Evolutionary conservation across 2,329 filamentous ascomycete species (phyloP), one percentile per base, ranked within the genome.

Genomic region (Fusarium lateritium): DNA sequence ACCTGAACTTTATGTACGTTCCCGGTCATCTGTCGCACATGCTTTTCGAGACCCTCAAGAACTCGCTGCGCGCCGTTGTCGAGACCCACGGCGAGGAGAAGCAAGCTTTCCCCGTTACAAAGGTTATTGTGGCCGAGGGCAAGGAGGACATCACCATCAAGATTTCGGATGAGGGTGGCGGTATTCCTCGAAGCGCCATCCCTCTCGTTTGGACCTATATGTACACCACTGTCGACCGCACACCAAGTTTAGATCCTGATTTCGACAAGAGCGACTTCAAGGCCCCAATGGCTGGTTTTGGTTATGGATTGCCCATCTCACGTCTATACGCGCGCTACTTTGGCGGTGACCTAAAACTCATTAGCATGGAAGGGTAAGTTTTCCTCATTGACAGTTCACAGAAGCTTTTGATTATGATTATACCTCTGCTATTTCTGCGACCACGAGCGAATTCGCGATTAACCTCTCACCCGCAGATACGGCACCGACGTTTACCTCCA

Each of bases 191-290:
- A 75, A 97, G 92, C 74, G 89, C 94, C 53, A 98, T 99, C 69
- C 96, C 96, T 7, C 86, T 99, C 15, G 96, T 98, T n/a, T 99
- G 96, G 96, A 99, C 96, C 14, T 99, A 99, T 80, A 99, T 98
- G 96, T 99, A 99, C 80, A 99, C 96, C 36, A 99, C 96, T 3
- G 96, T 99, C 69, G 96, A 98, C 79, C 90, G 94, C 73, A 98
- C 96, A 22, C 96, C 96, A 15, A 97, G 91, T 77, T 84, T 99
- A 67, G 96, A 99, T 77, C 96, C 96, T 1, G 95, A 98, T 79
- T 99, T 98, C 79, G 95, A 99, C 81, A 97, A 98, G 83, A 97
- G 91, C 82, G 96, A 99, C 80, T 99, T 99, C 85, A 98, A 99
- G 81, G 96, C 96, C 14, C 96, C 96, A 3, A 98, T 99, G 96